Evolutionary conservation across 108 stramenopile species (phyloP).

Genomic region (Nitzschia inconspicua): DNA sequence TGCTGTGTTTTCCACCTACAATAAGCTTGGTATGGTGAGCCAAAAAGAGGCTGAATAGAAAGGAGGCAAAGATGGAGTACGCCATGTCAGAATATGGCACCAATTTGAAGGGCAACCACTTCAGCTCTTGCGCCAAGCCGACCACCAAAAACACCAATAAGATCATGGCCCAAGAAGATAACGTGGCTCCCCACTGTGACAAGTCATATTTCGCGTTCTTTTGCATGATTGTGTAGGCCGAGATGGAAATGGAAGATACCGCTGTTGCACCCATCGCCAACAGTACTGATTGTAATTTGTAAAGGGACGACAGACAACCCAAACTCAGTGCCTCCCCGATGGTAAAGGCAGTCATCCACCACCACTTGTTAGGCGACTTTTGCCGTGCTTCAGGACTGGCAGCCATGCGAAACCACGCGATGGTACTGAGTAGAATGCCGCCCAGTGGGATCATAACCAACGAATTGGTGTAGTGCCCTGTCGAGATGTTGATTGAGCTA

Average conservation of each 20-base stretch:
- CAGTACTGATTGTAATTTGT: constrained; percentile 61
- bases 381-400: constrained; percentile 48
- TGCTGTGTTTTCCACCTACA: constrained; percentile 77
- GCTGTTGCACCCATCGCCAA: constrained; percentile 71
- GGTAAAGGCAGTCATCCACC: constrained; percentile 69
- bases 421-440: constrained; percentile 25
- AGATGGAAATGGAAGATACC: constrained; percentile 63
- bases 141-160: constrained; percentile 68
- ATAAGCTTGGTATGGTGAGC: constrained; percentile 83
- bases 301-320: constrained; percentile 68
- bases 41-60: constrained; percentile 65
- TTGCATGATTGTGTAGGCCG: constrained; percentile 72
- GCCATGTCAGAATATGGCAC: constrained; percentile 71
- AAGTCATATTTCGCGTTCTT: constrained; percentile 91
- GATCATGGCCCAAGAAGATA: constrained; percentile 58
- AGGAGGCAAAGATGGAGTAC: constrained; percentile 55
- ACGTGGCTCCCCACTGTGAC: constrained; percentile 74
- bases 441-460: constrained; percentile 23
- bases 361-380: constrained; percentile 67
- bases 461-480: constrained; percentile 27
- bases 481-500: constrained; percentile 16
- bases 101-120: constrained; percentile 60
- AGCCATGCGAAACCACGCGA: constrained; percentile 54
- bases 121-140: constrained; percentile 63
- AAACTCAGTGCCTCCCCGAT: constrained; percentile 71